Percentiles rank a stretch among this genome's conserved stretches.
Evolutionary conservation across 345 rosid species (phyloP).

Genomic region (Rhizophora apiculata): DNA sequence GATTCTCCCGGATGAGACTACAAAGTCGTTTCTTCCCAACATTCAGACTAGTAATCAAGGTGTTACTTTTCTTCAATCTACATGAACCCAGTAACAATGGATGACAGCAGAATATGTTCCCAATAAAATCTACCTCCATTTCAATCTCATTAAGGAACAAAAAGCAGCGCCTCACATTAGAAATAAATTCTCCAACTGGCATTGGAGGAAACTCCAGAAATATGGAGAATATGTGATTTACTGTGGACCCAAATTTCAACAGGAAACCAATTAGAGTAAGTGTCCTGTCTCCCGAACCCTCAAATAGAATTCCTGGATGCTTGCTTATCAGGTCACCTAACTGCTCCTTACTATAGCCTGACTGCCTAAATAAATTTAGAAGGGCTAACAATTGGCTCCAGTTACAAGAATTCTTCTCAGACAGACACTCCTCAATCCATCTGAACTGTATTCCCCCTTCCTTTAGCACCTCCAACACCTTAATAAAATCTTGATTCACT

Average conservation of each 20-base stretch:
- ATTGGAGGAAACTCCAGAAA: slow-evolving; percentile 55
- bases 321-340: slow-evolving; percentile 42
- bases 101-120: slow-evolving; percentile 43
- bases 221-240: slow-evolving; percentile 37
- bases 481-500: slow-evolving; percentile 40
- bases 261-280: slow-evolving; percentile 44
- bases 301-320: slow-evolving; percentile 54
- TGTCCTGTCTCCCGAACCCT: slow-evolving; percentile 46
- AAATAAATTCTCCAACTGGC: slow-evolving; percentile 41
- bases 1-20: slow-evolving; percentile 48
- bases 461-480: slow-evolving; percentile 49
- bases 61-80: slow-evolving; percentile 50
- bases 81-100: slow-evolving; percentile 47
- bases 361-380: slow-evolving; percentile 37
- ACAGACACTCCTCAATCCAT: slow-evolving; percentile 47
- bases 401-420: slow-evolving; percentile 38
- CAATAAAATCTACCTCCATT: slow-evolving; percentile 51
- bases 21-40: slow-evolving; percentile 53
- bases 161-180: slow-evolving; percentile 50
- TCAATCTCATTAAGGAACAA: slow-evolving; percentile 45
- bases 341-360: slow-evolving; percentile 34
- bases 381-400: slow-evolving; percentile 54
- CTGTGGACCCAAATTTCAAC: slow-evolving; percentile 51
- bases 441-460: slow-evolving; percentile 40
- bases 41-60: slow-evolving; percentile 41